phyloP scores from a whole-genome alignment of 2,329 filamentous ascomycete genomes.

The Fusarium sp. region DNA sequence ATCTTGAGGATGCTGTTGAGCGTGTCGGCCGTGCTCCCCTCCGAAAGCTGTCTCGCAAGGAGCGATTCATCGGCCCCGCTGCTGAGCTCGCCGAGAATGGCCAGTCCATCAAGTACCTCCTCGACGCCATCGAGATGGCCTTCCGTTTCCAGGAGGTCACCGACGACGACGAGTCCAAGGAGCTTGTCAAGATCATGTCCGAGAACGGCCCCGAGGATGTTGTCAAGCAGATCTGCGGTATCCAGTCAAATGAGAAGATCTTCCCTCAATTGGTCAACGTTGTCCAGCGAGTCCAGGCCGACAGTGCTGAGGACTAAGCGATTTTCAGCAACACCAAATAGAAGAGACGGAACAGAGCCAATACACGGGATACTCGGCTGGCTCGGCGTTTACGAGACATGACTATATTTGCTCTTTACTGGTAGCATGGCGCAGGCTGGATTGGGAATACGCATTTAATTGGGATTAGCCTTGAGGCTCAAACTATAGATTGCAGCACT shows the following conservation, averaged over 20 bases:
- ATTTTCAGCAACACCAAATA: slow-evolving; percentile 5
- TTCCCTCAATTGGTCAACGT: slow-evolving; percentile 79
- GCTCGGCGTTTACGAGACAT: slow-evolving; percentile 44
- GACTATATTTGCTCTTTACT: slow-evolving; percentile 31
- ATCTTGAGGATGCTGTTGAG: slow-evolving; percentile 91
- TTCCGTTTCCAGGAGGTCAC: slow-evolving; percentile 96
- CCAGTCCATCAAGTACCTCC: slow-evolving; percentile 76
- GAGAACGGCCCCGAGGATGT: slow-evolving; percentile 78
- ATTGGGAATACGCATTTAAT: slow-evolving; percentile 28
- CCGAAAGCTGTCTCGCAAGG: slow-evolving; percentile 92
- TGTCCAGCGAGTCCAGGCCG: slow-evolving; percentile 85
- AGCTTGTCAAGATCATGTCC: slow-evolving; percentile 88
- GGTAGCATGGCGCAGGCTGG: slow-evolving; percentile 45
- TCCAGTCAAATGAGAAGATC: slow-evolving; percentile 80
- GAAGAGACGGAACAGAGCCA: slow-evolving; percentile 25
- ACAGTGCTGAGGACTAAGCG: slow-evolving; percentile 60
- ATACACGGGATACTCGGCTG: slow-evolving; percentile 19
- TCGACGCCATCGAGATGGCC: slow-evolving; percentile 89
- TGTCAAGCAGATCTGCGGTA: slow-evolving; percentile 82
- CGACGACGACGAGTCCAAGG: slow-evolving; percentile 87
- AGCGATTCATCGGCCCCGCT: slow-evolving; percentile 94
- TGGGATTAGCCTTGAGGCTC: slow-evolving; percentile 8
- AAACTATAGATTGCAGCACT: slow-evolving; percentile 36
- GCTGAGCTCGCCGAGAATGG: slow-evolving; percentile 86
- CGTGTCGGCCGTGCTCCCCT: slow-evolving; percentile 95